phyloP scores from a whole-genome alignment of 768 basidiomycete species.

The Rickenella mellea region DNA sequence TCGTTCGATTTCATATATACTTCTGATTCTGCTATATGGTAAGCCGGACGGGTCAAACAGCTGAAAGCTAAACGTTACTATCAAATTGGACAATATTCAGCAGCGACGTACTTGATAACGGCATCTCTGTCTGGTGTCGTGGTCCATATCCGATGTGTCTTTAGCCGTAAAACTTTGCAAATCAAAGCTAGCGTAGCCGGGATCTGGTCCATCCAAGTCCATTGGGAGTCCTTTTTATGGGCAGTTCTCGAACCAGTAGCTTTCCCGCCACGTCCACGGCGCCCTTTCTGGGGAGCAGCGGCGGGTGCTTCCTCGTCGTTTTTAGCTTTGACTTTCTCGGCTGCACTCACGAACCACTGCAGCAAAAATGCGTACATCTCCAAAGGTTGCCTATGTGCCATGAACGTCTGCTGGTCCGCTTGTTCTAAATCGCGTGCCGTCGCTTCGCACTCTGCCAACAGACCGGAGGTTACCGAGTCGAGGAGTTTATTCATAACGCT shows the following conservation, averaged over 20 bases:
- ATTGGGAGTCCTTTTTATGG: conserved; percentile 31
- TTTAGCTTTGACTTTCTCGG: conserved; percentile 62
- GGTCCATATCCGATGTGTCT: conserved; percentile 81
- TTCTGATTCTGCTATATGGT: conserved; percentile 80
- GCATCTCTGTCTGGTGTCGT: conserved; percentile 79
- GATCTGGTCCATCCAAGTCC: conserved; percentile 77
- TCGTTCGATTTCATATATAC: conserved; percentile 73
- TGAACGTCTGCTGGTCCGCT: conserved; percentile 52
- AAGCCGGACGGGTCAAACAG: conserved; percentile 82
- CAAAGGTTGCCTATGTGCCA: conserved; percentile 60
- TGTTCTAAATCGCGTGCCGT: conserved; percentile 60
- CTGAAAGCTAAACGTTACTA: conserved; percentile 26
- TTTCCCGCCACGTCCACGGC: conserved; percentile 55
- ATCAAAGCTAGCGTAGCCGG: conserved; percentile 60
- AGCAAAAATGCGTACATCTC: conserved; percentile 91
- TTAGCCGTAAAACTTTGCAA: conserved; percentile 56
- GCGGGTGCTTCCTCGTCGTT: conserved; percentile 34
- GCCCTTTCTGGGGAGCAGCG: conserved; percentile 35
- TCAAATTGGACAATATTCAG: background rate
- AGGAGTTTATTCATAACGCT: conserved; percentile 74
- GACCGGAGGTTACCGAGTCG: conserved; percentile 75
- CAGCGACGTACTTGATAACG: conserved; percentile 65
- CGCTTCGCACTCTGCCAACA: conserved; percentile 63
- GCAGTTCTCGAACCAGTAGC: conserved; percentile 33
- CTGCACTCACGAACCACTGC: conserved; percentile 81